Percentiles rank a stretch among this genome's conserved stretches.
Conservation (phyloP, 2,329 filamentous ascomycete species). For the Tolypocladium cylindrosporum region DNA sequence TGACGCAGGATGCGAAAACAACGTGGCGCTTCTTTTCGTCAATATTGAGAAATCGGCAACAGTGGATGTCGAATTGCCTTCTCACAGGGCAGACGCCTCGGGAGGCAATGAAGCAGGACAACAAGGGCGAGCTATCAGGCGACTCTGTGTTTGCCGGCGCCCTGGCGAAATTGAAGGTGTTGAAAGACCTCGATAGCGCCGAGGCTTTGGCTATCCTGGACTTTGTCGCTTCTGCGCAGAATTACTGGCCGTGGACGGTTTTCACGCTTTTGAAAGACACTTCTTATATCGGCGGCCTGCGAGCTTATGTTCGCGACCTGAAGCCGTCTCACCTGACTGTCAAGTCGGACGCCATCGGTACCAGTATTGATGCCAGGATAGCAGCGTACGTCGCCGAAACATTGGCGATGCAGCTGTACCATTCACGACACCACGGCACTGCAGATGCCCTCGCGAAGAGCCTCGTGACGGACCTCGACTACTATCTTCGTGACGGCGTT, state of each 20-base stretch:
- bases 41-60: conserved; percentile 80
- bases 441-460: conserved; percentile 55
- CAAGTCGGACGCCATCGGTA: conserved; percentile 44
- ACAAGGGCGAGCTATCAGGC: conserved; percentile 36
- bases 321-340: conserved; percentile 40
- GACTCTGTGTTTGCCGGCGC: conserved; percentile 67
- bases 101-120: conserved; percentile 53
- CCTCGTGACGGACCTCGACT: conserved; percentile 65
- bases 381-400: conserved; percentile 80
- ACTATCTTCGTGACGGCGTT: conserved; percentile 70
- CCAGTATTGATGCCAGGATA: conserved; percentile 57
- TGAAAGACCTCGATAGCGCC: conserved; percentile 52
- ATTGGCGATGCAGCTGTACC: conserved; percentile 83
- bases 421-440: conserved; percentile 67
- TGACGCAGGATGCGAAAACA: conserved; percentile 52
- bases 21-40: conserved; percentile 83
- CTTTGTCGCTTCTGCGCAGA: conserved; percentile 81
- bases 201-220: conserved; percentile 69
- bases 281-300: conserved; percentile 61
- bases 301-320: conserved; percentile 56
- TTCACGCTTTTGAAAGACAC: conserved; percentile 66
- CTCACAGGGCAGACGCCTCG: conserved; percentile 80
- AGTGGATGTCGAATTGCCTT: conserved; percentile 91
- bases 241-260: conserved; percentile 93
- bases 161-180: conserved; percentile 56